phyloP scores from a whole-genome alignment of 2,329 filamentous ascomycete genomes.

The Emergomyces africanus region DNA sequence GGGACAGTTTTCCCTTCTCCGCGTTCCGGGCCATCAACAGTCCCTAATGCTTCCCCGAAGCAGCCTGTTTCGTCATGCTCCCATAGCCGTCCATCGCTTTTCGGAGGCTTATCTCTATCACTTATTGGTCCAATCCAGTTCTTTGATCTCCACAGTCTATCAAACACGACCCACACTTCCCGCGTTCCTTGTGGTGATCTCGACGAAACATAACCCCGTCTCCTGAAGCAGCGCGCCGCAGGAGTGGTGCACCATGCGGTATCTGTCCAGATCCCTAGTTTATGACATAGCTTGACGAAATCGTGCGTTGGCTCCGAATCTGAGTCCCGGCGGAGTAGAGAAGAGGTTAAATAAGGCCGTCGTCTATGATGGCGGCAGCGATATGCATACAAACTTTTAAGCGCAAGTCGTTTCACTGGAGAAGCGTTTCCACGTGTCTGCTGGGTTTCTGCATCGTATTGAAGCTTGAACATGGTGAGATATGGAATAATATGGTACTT shows the following conservation, averaged over 20 bases:
- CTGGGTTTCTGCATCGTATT: constrained; percentile 33
- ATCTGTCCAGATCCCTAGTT: constrained; percentile 48
- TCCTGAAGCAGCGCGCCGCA: constrained; percentile 42
- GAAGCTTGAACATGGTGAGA: constrained; percentile 35
- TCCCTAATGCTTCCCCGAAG: constrained; percentile 43
- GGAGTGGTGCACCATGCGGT: constrained; percentile 50
- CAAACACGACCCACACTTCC: constrained; percentile 51
- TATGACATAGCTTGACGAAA: constrained; percentile 45
- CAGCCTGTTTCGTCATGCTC: constrained; percentile 42
- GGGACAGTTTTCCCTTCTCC: constrained; percentile 44
- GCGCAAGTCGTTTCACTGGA: constrained; percentile 32
- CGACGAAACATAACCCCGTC: constrained; percentile 45
- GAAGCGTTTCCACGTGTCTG: constrained; percentile 23
- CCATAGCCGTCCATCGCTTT: constrained; percentile 41
- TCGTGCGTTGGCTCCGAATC: constrained; percentile 50
- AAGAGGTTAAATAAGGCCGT: constrained; percentile 45
- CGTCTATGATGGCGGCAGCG: constrained; percentile 50
- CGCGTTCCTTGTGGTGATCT: constrained; percentile 41
- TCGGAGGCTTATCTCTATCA: constrained; percentile 18
- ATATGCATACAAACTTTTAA: constrained; percentile 50
- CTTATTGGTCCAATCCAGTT: constrained; percentile 42
- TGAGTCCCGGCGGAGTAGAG: constrained; percentile 43
- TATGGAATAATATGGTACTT: constrained; percentile 53
- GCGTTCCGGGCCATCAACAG: constrained; percentile 29
- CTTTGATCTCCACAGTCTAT: constrained; percentile 45